These are phyloP conservation scores for Termitomyces sp. DNA, from an alignment of 768 basidiomycete species.

Conservation along the genomic window DNA sequence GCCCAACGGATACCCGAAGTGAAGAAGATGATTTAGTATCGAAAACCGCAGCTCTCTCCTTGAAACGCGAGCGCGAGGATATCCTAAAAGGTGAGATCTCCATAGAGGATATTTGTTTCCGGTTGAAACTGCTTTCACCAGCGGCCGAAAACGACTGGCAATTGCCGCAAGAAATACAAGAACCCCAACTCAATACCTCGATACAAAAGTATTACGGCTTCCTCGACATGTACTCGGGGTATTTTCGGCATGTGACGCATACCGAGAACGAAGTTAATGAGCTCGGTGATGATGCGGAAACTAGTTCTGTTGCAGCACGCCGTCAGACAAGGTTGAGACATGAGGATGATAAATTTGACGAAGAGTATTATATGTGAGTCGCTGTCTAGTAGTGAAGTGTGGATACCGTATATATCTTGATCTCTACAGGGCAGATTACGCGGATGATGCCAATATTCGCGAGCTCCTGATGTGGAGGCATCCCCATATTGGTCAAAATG, in stretches of 20 bases:
- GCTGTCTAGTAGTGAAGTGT: neutral
- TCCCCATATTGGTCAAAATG: constrained; percentile 33
- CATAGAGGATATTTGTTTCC: neutral
- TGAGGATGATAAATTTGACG: constrained; percentile 78
- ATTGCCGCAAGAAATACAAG: constrained; percentile 57
- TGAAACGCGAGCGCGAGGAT: constrained; percentile 53
- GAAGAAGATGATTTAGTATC: constrained; percentile 37
- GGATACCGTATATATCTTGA: neutral
- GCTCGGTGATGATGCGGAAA: constrained; percentile 65
- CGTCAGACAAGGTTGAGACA: constrained; percentile 47
- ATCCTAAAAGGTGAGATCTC: constrained; percentile 46
- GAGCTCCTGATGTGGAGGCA: constrained; percentile 66
- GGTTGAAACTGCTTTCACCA: constrained; percentile 23
- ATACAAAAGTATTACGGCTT: constrained; percentile 66
- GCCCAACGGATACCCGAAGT: constrained; percentile 5
- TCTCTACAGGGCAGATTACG: constrained; percentile 66
- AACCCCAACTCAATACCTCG: constrained; percentile 34
- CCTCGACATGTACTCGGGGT: constrained; percentile 67
- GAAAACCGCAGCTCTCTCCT: constrained; percentile 38
- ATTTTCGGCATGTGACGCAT: constrained; percentile 67
- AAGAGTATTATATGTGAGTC: constrained; percentile 77
- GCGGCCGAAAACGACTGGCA: constrained; percentile 81
- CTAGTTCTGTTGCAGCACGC: constrained; percentile 43
- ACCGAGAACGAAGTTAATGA: constrained; percentile 82
- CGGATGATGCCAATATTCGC: constrained; percentile 70